phyloP scores from a whole-genome alignment of 176 grass and related monocot genomes.

The Paspalum vaginatum region DNA sequence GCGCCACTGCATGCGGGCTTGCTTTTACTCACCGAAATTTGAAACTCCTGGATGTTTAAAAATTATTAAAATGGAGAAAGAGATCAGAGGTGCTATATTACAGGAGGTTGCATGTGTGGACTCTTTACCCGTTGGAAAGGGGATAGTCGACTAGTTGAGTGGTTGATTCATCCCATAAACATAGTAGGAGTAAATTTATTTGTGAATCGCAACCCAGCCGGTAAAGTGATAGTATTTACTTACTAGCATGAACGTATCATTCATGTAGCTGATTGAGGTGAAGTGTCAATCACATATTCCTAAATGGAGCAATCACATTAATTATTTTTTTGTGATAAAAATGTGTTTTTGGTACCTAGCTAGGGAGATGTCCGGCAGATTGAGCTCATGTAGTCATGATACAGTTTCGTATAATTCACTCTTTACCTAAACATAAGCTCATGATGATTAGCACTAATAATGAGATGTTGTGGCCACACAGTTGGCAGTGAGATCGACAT shows the following conservation, averaged over 20 bases:
- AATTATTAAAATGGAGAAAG: not conserved
- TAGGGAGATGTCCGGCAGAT: too few species aligned
- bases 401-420: conserved; percentile 18
- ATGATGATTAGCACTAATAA: conserved; percentile 36
- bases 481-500: conserved; percentile 17
- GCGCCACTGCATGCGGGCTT: not conserved
- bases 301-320: not conserved
- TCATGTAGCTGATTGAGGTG: not conserved
- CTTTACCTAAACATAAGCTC: not conserved
- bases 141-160: not conserved
- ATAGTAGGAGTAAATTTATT: not conserved
- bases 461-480: not conserved
- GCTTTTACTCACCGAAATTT: not conserved
- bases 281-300: not conserved
- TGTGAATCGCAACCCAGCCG: not conserved
- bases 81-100: conserved; percentile 2
- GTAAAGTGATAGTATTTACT: not conserved
- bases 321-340: not conserved
- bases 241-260: not conserved
- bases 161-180: conserved; percentile 7
- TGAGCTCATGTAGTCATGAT: not conserved
- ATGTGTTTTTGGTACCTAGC: not conserved
- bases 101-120: not conserved
- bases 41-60: not conserved
- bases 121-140: not conserved